Base-by-base conservation (phyloP, 2,329 filamentous ascomycete species). In the Botrytis fragariae region DNA sequence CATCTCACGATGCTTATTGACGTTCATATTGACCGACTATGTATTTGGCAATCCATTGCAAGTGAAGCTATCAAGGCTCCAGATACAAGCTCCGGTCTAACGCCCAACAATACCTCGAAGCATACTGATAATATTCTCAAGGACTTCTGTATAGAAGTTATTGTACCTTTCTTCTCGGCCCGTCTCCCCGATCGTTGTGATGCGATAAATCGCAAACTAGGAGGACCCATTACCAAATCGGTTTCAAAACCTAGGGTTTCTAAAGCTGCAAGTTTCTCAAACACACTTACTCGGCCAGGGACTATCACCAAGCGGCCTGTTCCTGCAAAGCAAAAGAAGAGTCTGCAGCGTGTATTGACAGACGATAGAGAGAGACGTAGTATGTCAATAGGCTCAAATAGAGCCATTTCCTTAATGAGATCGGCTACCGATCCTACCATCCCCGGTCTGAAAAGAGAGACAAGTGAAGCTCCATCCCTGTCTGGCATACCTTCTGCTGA, bases 41-140 rank as follows among this genome's bases (percentile, higher is more conserved):
- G 91, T 78, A 96, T 96, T 74, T 95, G 93, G 93, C 92, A 95
- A 79, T 93, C 92, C 5, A 90, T 93, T 12, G 89, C 90, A 51
- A 83, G 89, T 35, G 88, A 92, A 75, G 87, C 89, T 72, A 81
- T 87, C 62, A 76, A 82, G 75, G 73, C 65, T 20, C 1, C 75
- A 76, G 3, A 82, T 83, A 60, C 81, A 82, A 72, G 81, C 80
- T 72, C 64, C 83, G 82, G 42, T 32, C 39, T 72, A 75, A 44
- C 74, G 54, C 59, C 73, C 37, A 72, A 61, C 67, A 74, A 61
- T 61, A 75, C 70, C 72, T 72, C 59, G 61, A 79, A 75, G 68
- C 74, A 77, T 72, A 76, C 76, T 48, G 77, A 80, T 44, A 92
- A 95, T 79, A 89, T 91, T 10, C 83, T 95, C 10, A 89, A 87